These are phyloP conservation scores for Chrysoporthe austroafricana DNA, from an alignment of 2,329 filamentous ascomycete genomes.

Conservation along the genomic window DNA sequence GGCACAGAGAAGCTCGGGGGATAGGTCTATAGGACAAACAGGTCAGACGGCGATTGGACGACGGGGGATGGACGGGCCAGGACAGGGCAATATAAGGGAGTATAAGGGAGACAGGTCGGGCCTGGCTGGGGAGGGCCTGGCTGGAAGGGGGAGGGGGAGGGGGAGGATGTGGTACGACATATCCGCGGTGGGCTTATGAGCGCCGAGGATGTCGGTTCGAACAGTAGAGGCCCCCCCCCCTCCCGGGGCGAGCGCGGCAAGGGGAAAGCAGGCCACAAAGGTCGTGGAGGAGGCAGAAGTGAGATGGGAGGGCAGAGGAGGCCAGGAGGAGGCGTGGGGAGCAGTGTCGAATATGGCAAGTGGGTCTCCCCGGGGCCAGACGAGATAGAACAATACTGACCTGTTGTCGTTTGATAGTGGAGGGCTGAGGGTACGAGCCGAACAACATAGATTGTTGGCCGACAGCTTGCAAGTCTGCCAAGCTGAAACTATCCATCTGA, in stretches of 20 bases:
- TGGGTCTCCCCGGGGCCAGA: conserved; percentile 5
- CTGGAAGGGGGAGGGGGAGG: no score
- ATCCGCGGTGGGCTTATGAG: conserved; percentile 19
- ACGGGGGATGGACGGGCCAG: neutral
- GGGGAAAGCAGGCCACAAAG: conserved; percentile 9
- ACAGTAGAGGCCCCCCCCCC: neutral
- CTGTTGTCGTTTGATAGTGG: conserved; percentile 28
- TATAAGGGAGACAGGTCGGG: neutral
- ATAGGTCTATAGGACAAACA: conserved; percentile 13
- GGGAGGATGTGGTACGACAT: conserved; percentile 7
- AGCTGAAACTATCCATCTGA: conserved; percentile 28
- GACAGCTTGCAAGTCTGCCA: conserved; percentile 26
- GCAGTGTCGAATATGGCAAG: neutral
- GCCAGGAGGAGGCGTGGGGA: conserved; percentile 3
- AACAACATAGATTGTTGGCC: conserved; percentile 27
- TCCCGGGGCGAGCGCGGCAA: neutral
- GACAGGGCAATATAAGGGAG: neutral
- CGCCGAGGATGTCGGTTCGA: neutral
- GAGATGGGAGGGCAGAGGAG: conserved; percentile 20
- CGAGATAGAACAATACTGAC: conserved; percentile 20
- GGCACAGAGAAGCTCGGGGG: conserved; percentile 15
- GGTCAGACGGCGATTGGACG: neutral
- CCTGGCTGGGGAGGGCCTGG: neutral
- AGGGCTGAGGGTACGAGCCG: conserved; percentile 27
- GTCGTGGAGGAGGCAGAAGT: conserved; percentile 8